Evolutionary conservation across 768 basidiomycete genomes (phyloP).

Genomic region (Heimioporus sp.): DNA sequence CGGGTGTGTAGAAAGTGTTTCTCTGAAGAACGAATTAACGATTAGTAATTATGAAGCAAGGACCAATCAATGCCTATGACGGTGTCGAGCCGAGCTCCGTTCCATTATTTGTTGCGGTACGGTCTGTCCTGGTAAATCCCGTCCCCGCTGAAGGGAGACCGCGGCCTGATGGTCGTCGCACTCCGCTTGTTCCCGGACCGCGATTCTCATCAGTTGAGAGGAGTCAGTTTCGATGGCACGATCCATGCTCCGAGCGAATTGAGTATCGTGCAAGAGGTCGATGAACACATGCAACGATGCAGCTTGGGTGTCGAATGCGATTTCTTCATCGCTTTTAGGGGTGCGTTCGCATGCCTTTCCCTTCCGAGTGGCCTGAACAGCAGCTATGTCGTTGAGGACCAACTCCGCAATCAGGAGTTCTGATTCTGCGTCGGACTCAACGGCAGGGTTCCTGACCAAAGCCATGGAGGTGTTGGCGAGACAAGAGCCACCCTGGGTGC

Average conservation of each 20-base stretch:
- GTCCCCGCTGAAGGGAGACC: slow-evolving; percentile 34
- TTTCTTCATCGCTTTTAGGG: slow-evolving; percentile 41
- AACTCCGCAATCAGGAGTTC: slow-evolving; percentile 41
- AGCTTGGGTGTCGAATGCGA: slow-evolving; percentile 43
- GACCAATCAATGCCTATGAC: too few species aligned
- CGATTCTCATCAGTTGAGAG: slow-evolving; percentile 29
- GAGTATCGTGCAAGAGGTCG: slow-evolving; percentile 34
- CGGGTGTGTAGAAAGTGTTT: not conserved
- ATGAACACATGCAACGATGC: slow-evolving; percentile 33
- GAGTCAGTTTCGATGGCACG: slow-evolving; percentile 38
- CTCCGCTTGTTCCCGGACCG: slow-evolving; percentile 36
- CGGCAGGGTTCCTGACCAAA: slow-evolving; percentile 7
- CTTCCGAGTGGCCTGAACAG: slow-evolving; percentile 34
- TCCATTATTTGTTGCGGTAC: slow-evolving; percentile 13
- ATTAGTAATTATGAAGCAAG: too few species aligned
- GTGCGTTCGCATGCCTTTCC: slow-evolving; percentile 34
- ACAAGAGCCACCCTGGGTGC: not conserved
- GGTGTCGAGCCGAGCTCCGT: not conserved
- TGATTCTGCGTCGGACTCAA: slow-evolving; percentile 34
- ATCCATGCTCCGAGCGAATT: slow-evolving; percentile 43
- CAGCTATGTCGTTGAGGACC: slow-evolving; percentile 40
- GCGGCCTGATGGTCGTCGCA: slow-evolving; percentile 43
- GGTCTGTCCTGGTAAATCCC: slow-evolving; percentile 16
- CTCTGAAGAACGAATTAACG: too few species aligned
- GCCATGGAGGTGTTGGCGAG: slow-evolving; percentile 3